phyloP scores from a whole-genome alignment of 2,329 filamentous ascomycete genomes.

The Sclerotinia borealis region DNA sequence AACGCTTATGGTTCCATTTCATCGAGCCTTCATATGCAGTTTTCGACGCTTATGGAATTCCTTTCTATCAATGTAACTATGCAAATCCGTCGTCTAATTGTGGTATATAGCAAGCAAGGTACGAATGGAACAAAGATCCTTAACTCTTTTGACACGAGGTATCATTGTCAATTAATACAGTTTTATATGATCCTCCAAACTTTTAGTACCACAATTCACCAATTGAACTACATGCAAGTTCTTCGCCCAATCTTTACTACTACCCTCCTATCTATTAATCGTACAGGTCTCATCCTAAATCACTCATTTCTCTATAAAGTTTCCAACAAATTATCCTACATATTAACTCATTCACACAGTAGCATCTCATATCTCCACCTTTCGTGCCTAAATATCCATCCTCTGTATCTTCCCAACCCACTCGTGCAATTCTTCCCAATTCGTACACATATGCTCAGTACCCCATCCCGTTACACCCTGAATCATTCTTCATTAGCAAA shows the following conservation, averaged over 20 bases:
- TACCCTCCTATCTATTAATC: not conserved
- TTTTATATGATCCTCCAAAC: no score
- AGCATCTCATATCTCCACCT: not conserved
- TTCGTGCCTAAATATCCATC: not conserved
- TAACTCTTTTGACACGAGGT: not conserved
- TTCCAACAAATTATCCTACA: not conserved
- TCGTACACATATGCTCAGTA: not conserved
- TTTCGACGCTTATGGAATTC: not conserved
- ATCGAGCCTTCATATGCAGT: not conserved
- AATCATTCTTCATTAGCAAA: not conserved
- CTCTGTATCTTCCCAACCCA: not conserved
- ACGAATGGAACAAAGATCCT: not conserved
- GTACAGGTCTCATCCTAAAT: not conserved
- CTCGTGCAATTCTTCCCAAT: slow-evolving; percentile 1
- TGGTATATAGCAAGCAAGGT: no score
- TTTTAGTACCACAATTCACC: not conserved
- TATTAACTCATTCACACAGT: not conserved
- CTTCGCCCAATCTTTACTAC: no score
- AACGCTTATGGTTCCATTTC: not conserved
- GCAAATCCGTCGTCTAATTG: not conserved
- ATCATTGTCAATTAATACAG: no score
- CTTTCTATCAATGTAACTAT: not conserved
- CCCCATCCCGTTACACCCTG: slow-evolving; percentile 2
- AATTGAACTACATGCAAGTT: not conserved
- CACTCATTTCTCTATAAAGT: not conserved